phyloP scores from a whole-genome alignment of 495 filamentous ascomycete genomes.

The Hyaloscypha hepaticicola region DNA sequence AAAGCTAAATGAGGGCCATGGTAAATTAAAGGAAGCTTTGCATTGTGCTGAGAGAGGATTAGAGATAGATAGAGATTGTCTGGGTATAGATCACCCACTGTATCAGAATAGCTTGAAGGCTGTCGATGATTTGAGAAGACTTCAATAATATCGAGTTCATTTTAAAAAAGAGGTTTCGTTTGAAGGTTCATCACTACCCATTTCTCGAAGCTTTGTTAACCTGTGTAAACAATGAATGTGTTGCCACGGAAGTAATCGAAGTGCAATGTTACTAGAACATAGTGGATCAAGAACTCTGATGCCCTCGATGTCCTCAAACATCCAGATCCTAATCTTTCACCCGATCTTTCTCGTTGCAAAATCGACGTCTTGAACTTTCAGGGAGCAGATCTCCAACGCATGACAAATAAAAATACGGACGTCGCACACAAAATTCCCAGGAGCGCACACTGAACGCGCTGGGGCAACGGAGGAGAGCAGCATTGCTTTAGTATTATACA shows the following conservation, averaged over 20 bases:
- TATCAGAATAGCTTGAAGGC: slow-evolving; percentile 10
- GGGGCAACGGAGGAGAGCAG: neutral
- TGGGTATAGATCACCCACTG: slow-evolving; percentile 19
- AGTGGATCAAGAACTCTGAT: too few relatives aligned
- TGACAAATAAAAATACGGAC: neutral
- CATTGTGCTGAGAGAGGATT: slow-evolving; percentile 16
- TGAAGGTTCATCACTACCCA: neutral
- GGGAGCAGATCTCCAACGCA: neutral
- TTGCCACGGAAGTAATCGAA: too few relatives aligned
- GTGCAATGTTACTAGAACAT: too few relatives aligned
- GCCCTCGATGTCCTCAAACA: too few relatives aligned
- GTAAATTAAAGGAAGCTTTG: slow-evolving; percentile 13
- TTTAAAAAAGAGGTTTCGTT: neutral
- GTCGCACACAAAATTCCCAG: neutral
- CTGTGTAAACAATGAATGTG: too few relatives aligned
- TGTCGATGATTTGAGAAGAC: slow-evolving; percentile 5
- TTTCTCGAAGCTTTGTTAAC: neutral
- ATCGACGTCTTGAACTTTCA: neutral
- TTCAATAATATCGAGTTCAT: neutral
- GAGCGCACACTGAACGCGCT: neutral
- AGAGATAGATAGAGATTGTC: slow-evolving; percentile 18
- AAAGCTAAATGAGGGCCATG: slow-evolving; percentile 5
- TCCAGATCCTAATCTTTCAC: too few relatives aligned
- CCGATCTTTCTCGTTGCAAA: too few relatives aligned
- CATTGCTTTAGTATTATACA: slow-evolving; percentile 15